Evolutionary conservation across 2,329 filamentous ascomycete genomes (phyloP), one percentile per base, ranked within the genome.

Genomic region (Colletotrichum tabaci): DNA sequence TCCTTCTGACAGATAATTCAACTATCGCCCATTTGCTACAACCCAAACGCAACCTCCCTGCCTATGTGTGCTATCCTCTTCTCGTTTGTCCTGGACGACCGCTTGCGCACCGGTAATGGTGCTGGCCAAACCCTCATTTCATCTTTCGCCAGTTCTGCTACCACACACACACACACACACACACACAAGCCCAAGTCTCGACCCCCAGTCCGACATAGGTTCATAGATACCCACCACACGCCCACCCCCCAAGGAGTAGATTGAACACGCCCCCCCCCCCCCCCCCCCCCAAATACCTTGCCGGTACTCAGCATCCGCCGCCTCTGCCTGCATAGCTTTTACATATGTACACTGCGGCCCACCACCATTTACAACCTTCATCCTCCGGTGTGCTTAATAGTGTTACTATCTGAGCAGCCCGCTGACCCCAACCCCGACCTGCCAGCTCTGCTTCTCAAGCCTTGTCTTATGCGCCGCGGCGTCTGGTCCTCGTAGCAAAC

Each of bases 401-500:
- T 72, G 68, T 72, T 68, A 72, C 61, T 74, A 68, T 66, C 64
- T 65, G 57, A 64, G 57, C 61, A 71, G 63, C 74, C 72, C 72
- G 61, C 58, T 66, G 68, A 63, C 69, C 65, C 65, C 65, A 72
- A 72, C 58, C 65, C 53, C 30, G 52, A 68, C 58, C 58, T 64
- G 52, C 52, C 61, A 69, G 53, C 53, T 69, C 40, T 72, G 65
- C 30, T 44, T 30, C 64, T 53, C 65, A 64, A 72, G 69, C 65
- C 65, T 71, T 68, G 68, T 46, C 58, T 68, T 21, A 64, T 73
- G 73, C 71, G 67, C 73, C 68, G 65, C 71, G 70, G 71, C 73
- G 67, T 73, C 63, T 74, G 73, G 61, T 68, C 64, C 70, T 72
- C 74, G 71, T 71, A 73, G 74, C 47, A 61, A 53, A 66, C 71